These are phyloP conservation scores for Xylaria palmicola DNA, from an alignment of 495 filamentous ascomycete genomes.

Conservation along the genomic window DNA sequence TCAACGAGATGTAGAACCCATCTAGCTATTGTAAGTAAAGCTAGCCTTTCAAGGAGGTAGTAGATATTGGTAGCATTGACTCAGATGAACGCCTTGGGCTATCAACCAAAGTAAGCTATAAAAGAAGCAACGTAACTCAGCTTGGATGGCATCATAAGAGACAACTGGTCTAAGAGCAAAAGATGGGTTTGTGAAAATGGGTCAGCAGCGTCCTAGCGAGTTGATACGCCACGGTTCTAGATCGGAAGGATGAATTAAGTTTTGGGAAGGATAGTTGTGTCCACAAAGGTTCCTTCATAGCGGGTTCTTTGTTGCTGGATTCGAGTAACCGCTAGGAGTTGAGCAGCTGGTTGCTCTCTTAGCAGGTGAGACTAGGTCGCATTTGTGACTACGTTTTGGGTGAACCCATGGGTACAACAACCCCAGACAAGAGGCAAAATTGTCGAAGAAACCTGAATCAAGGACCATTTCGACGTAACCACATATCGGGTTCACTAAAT, in stretches of 20 bases:
- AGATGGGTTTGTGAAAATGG: neutral
- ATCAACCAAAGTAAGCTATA: neutral
- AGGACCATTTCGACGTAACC: neutral
- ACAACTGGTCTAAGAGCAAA: neutral
- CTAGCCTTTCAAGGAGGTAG: too few relatives aligned
- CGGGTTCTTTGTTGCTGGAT: neutral
- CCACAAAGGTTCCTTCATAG: neutral
- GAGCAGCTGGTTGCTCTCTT: neutral
- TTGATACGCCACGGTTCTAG: neutral
- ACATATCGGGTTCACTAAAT: neutral
- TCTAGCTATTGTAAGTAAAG: neutral
- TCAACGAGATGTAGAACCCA: neutral
- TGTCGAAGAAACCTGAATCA: neutral
- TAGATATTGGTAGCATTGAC: too few relatives aligned
- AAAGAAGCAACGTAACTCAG: constrained; percentile 9
- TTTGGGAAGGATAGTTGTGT: neutral
- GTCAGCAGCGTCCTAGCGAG: neutral
- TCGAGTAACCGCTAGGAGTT: neutral
- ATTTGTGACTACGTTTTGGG: neutral
- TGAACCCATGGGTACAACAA: neutral
- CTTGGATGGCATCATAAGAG: constrained; percentile 2
- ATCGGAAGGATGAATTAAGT: neutral
- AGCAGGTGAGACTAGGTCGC: neutral
- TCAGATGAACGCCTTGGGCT: too few relatives aligned
- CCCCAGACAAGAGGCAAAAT: neutral